A percentile compares a stretch with the other conserved stretches of the same genome.
These are phyloP conservation scores for Groenewaldozyma auringiensis DNA, from an alignment of 1,139 yeast species.

Conservation along the genomic window DNA sequence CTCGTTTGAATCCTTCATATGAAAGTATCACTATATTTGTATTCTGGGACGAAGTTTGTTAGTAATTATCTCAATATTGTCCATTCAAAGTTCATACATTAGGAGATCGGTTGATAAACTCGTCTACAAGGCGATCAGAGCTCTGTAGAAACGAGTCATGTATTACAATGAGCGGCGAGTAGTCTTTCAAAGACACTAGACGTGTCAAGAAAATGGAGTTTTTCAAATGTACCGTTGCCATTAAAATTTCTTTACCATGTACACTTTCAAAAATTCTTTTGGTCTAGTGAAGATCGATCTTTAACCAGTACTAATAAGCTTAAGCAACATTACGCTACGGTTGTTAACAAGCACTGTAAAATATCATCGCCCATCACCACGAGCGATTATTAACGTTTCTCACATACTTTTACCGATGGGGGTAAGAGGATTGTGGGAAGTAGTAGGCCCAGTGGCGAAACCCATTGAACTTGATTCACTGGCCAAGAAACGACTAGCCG, in stretches of 20 bases:
- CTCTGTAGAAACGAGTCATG: conserved; percentile 68
- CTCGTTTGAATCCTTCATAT: conserved; percentile 54
- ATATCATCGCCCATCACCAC: no score
- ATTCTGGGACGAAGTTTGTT: conserved; percentile 1
- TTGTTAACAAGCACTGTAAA: no score
- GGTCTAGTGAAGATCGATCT: no score
- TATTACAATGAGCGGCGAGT: conserved; percentile 61
- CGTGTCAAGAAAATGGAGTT: conserved; percentile 36
- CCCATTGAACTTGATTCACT: conserved; percentile 87
- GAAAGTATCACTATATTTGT: conserved; percentile 43
- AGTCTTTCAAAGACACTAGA: conserved; percentile 59
- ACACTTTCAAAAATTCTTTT: no score
- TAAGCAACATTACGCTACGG: no score
- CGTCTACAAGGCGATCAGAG: conserved; percentile 47
- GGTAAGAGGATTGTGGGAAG: conserved; percentile 91
- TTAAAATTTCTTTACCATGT: conserved; percentile 7
- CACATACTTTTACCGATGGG: conserved; percentile 52
- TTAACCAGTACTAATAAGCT: no score
- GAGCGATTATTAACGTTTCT: no score
- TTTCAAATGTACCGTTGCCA: conserved; percentile 24
- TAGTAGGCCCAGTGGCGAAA: conserved; percentile 80
- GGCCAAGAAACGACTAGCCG: conserved; percentile 68
- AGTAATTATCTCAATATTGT: conserved; percentile 3
- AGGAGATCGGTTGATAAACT: conserved; percentile 42
- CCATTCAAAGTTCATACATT: no score